A percentile compares a stretch with the other conserved stretches of the same genome.
phyloP scores from a whole-genome alignment of 441 rosid genomes.

The Aleurites moluccanus region DNA sequence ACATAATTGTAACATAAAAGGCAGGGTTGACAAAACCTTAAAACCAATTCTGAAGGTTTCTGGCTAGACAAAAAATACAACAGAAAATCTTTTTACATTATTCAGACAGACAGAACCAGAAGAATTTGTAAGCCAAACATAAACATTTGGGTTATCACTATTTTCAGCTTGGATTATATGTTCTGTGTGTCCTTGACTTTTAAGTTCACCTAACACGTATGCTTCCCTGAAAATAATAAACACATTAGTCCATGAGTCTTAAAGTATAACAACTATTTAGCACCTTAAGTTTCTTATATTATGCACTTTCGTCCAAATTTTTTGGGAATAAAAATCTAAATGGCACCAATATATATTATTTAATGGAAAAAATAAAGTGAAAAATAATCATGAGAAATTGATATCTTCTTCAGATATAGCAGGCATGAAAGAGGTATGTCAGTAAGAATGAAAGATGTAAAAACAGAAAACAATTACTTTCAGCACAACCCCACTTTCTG shows the following conservation, averaged over 20 bases:
- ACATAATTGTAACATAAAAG: neutral
- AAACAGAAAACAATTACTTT: neutral
- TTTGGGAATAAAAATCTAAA: too few relatives aligned
- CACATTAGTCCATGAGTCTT: too few relatives aligned
- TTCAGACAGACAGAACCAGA: neutral
- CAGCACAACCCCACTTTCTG: neutral
- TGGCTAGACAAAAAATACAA: neutral
- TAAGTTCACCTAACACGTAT: too few relatives aligned
- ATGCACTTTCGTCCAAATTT: too few relatives aligned
- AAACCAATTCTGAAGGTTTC: neutral
- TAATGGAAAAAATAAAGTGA: too few relatives aligned
- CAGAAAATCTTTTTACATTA: neutral
- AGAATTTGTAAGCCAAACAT: too few relatives aligned
- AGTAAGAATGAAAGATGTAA: neutral
- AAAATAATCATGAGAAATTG: neutral
- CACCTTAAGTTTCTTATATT: too few relatives aligned
- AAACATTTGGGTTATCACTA: too few relatives aligned
- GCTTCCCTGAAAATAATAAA: too few relatives aligned
- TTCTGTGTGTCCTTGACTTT: too few relatives aligned
- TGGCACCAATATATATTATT: too few relatives aligned
- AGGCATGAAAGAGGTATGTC: neutral
- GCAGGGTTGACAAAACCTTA: neutral
- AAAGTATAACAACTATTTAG: too few relatives aligned
- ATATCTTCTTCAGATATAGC: neutral
- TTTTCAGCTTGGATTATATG: neutral